phyloP scores from a whole-genome alignment of 805 yeast species.

The Candida tammaniensis region DNA sequence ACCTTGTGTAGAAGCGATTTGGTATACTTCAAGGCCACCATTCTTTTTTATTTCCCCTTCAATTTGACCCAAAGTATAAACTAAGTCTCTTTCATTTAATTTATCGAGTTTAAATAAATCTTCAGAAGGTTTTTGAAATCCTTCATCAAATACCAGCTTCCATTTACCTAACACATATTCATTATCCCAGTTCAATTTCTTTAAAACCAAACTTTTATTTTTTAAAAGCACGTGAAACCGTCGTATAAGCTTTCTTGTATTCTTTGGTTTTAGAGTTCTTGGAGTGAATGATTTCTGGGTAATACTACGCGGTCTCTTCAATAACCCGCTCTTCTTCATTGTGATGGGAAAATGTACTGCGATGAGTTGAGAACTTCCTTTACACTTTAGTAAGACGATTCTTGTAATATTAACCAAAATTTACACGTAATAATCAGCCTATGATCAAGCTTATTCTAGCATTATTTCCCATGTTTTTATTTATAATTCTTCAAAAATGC shows the following conservation, averaged over 20 bases:
- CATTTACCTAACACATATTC: constrained; percentile 9
- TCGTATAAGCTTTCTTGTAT: constrained; percentile 74
- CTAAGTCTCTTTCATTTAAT: constrained; percentile 15
- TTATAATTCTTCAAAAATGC: no score
- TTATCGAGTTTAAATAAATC: constrained; percentile 8
- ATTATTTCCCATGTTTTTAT: no score
- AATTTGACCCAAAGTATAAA: constrained; percentile 46
- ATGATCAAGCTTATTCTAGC: no score
- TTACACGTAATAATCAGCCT: no score
- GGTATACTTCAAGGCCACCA: constrained; percentile 82
- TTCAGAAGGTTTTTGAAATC: not conserved
- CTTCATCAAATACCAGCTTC: constrained; percentile 6
- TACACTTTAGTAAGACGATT: no score
- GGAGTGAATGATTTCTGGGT: constrained; percentile 34
- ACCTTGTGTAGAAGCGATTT: constrained; percentile 81
- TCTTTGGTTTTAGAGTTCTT: constrained; percentile 57
- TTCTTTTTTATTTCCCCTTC: constrained; percentile 58
- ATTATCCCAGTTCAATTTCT: constrained; percentile 20
- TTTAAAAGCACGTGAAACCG: constrained; percentile 72
- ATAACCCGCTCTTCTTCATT: constrained; percentile 20
- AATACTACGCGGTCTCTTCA: constrained; percentile 30
- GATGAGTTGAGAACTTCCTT: no score
- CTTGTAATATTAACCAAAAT: no score
- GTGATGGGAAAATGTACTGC: not conserved
- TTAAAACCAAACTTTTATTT: constrained; percentile 42